These are phyloP conservation scores for Malus fusca DNA, from an alignment of 306 rosid genomes.

Conservation along the genomic window DNA sequence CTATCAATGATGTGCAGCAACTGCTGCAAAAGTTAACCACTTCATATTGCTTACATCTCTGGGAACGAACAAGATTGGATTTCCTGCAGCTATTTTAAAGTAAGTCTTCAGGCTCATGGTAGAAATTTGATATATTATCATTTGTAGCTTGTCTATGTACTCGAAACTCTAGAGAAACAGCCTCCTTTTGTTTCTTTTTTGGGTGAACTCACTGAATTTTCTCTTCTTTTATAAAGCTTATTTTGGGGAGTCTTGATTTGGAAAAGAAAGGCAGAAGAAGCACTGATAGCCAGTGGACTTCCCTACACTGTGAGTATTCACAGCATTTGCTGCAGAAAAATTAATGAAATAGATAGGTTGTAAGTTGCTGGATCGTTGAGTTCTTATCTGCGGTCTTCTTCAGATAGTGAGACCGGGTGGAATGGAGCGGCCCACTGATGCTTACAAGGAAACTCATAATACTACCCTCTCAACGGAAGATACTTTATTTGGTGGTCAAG, in stretches of 20 bases:
- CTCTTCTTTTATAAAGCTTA: conserved; percentile 47
- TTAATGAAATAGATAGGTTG: background rate
- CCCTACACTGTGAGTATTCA: conserved; percentile 73
- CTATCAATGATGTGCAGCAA: conserved; percentile 44
- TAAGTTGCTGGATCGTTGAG: background rate
- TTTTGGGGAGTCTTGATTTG: conserved; percentile 95
- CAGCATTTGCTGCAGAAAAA: conserved; percentile 2
- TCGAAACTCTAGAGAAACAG: background rate
- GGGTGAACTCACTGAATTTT: conserved; percentile 11
- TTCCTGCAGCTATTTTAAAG: conserved; percentile 97
- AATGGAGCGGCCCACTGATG: conserved; percentile 97
- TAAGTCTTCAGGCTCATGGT: conserved; percentile 32
- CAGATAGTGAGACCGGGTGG: conserved; percentile 99
- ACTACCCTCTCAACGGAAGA: conserved; percentile 71
- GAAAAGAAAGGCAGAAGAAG: conserved; percentile 98
- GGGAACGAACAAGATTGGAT: conserved; percentile 91
- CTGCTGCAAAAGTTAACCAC: conserved; percentile 62
- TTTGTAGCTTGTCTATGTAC: background rate
- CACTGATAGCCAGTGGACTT: conserved; percentile 80
- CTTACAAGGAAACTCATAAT: conserved; percentile 94
- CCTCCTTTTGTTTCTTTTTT: background rate
- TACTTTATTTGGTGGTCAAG: conserved; percentile 90
- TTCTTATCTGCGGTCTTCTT: conserved; percentile 18
- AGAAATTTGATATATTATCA: conserved; percentile 12
- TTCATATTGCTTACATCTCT: conserved; percentile 84